Percentiles rank a stretch among this genome's conserved stretches.
phyloP scores from a whole-genome alignment of 768 basidiomycete genomes.

The Tremella fuciformis region DNA sequence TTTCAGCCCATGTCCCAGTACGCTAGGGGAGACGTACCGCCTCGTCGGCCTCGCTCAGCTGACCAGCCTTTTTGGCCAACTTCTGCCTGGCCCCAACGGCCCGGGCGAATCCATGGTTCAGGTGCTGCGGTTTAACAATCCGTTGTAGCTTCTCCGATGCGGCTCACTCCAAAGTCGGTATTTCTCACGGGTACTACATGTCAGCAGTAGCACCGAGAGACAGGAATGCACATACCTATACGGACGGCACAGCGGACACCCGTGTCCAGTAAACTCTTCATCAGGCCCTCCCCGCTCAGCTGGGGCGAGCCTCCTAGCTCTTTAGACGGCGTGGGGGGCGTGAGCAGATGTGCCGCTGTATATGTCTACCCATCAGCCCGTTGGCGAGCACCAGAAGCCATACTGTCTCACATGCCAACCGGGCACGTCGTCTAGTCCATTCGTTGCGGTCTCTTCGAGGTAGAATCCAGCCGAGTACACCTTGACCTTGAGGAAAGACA shows the following conservation, averaged over 20 bases:
- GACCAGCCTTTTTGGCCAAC: slow-evolving; percentile 35
- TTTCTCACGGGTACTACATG: slow-evolving; percentile 52
- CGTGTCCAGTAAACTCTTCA: slow-evolving; percentile 44
- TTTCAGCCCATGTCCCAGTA: background rate
- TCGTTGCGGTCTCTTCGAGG: slow-evolving; percentile 61
- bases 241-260: slow-evolving; percentile 46
- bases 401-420: slow-evolving; percentile 43
- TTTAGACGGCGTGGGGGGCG: slow-evolving; percentile 19
- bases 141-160: background rate
- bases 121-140: slow-evolving; percentile 36
- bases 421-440: slow-evolving; percentile 21
- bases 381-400: background rate
- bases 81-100: slow-evolving; percentile 53
- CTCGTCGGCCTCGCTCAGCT: slow-evolving; percentile 40
- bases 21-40: slow-evolving; percentile 31
- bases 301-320: slow-evolving; percentile 18
- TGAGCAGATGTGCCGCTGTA: slow-evolving; percentile 28
- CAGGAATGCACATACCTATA: slow-evolving; percentile 43
- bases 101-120: slow-evolving; percentile 54
- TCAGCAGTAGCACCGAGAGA: background rate
- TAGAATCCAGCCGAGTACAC: slow-evolving; percentile 91
- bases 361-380: slow-evolving; percentile 16
- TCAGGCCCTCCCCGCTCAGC: slow-evolving; percentile 43
- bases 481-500: slow-evolving; percentile 80
- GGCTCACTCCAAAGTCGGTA: slow-evolving; percentile 50